Base-by-base conservation (phyloP, 805 yeast genomes). In the Starmerella apis region DNA sequence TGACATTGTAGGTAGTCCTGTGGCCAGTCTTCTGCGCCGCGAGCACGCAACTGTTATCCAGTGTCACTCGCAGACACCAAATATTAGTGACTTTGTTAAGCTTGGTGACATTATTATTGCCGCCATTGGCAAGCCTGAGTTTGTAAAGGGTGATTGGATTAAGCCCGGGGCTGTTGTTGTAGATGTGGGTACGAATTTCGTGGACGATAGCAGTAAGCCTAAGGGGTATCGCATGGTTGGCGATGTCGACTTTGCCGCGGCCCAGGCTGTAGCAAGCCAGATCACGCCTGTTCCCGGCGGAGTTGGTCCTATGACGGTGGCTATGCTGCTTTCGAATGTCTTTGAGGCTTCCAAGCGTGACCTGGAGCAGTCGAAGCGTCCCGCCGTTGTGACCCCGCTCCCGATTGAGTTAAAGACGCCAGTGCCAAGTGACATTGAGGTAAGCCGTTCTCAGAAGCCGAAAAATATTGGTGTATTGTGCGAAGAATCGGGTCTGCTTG, bases 241-340 rank as follows among this genome's bases (percentile, higher is more conserved):
- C 56, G 98, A 90, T 65, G 96, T 86, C 39, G 96, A 88, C 61
- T 90, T 73, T 61, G 83, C 72, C 48, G 70, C 79, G 27, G 88
- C 86, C 48, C 67, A 73, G 50, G 65, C 71, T 46, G 74, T 73
- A 48, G 92, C 88, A 2, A 69, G 80, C 11, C 77, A 74, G 59
- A 76, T 92, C 55, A 88, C 97, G 5, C 98, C 98, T 16, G 98
- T 90, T 49, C 98, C 98, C 28, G 97, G 97, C 64, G 97, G 97
- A 60, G 97, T 90, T 55, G 98, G 98, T 36, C 98, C 98, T 56
- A 90, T 90, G 97, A 90, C 98, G 24, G 96, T 90, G 43, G 95
- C 95, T 36, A 87, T 88, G 96, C 77, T 90, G 53, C 76, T 88
- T 55, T 77, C 82, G 56, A 90, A 92, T 63, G 90, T 90, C 10